Evolutionary conservation across 2,329 filamentous ascomycete species (phyloP).

Genomic region (Alternaria gansuensis): DNA sequence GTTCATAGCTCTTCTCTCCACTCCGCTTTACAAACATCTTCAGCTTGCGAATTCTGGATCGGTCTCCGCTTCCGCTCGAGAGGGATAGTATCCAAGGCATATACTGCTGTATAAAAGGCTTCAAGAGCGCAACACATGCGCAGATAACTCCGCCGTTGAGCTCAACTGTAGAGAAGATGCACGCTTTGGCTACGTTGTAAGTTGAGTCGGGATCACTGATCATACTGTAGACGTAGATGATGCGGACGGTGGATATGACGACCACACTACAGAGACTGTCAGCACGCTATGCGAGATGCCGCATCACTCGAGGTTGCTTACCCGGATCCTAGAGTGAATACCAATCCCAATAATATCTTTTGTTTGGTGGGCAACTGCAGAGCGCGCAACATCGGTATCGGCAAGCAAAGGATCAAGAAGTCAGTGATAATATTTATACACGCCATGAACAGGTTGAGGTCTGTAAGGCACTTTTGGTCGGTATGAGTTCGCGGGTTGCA

Average conservation of each 20-base stretch:
- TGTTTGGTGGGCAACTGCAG: conserved; percentile 41
- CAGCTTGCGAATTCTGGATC: conserved; percentile 19
- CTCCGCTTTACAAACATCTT: conserved; percentile 16
- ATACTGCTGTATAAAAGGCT: conserved; percentile 28
- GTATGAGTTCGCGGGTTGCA: conserved; percentile 27
- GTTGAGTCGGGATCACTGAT: conserved; percentile 30
- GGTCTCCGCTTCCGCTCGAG: conserved; percentile 16
- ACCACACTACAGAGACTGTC: conserved; percentile 20
- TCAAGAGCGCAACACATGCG: conserved; percentile 27
- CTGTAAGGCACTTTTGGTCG: conserved; percentile 27
- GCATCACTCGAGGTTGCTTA: conserved; percentile 5
- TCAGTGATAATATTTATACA: conserved; percentile 50
- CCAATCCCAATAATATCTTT: conserved; percentile 40
- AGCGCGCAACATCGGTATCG: conserved; percentile 32
- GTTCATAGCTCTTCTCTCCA: conserved; percentile 16
- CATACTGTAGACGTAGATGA: conserved; percentile 32
- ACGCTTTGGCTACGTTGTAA: conserved; percentile 31
- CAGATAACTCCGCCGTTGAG: conserved; percentile 34
- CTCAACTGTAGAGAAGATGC: conserved; percentile 31
- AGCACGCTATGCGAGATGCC: not conserved
- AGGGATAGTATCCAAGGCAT: conserved; percentile 25
- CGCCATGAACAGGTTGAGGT: conserved; percentile 30
- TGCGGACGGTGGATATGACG: conserved; percentile 31
- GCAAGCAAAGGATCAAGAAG: conserved; percentile 45
- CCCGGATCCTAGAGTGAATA: conserved; percentile 44